Conservation (phyloP, 2,329 filamentous ascomycete genomes). For the Fusarium hainanense region DNA sequence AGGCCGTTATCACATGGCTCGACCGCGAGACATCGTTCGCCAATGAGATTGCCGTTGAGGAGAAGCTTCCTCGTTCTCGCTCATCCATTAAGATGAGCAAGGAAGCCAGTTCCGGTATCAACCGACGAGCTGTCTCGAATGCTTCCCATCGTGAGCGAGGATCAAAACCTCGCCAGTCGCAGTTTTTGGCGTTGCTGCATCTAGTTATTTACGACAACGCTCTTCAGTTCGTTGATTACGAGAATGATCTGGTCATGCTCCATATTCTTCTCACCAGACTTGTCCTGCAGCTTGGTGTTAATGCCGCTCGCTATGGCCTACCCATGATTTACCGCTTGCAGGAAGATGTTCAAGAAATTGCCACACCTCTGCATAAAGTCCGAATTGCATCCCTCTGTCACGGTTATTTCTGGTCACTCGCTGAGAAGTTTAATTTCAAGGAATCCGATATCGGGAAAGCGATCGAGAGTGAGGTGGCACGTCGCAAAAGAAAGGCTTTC, state of each 20-base stretch:
- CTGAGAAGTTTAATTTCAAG: constrained; percentile 81
- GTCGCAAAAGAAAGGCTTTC: constrained; percentile 77
- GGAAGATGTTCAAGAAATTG: constrained; percentile 78
- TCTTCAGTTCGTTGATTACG: constrained; percentile 75
- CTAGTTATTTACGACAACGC: constrained; percentile 91
- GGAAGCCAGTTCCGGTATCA: constrained; percentile 55
- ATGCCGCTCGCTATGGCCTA: constrained; percentile 80
- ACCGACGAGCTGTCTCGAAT: constrained; percentile 75
- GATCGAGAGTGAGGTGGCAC: constrained; percentile 79
- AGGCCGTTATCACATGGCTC: constrained; percentile 86
- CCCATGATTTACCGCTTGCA: constrained; percentile 92
- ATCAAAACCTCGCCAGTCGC: constrained; percentile 64
- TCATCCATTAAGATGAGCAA: constrained; percentile 55
- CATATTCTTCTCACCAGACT: constrained; percentile 81
- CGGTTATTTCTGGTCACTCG: constrained; percentile 86
- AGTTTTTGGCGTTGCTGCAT: constrained; percentile 85
- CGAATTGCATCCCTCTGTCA: constrained; percentile 86
- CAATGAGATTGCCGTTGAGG: constrained; percentile 72
- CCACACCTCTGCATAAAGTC: constrained; percentile 76
- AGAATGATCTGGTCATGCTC: constrained; percentile 79
- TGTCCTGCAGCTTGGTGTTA: constrained; percentile 82
- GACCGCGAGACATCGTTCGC: constrained; percentile 77
- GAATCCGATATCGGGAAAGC: constrained; percentile 74
- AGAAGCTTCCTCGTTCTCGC: constrained; percentile 60
- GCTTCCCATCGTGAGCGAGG: constrained; percentile 71